Base-by-base conservation (phyloP, 2,329 filamentous ascomycete species). In the Paraphaeosphaeria sporulosa region DNA sequence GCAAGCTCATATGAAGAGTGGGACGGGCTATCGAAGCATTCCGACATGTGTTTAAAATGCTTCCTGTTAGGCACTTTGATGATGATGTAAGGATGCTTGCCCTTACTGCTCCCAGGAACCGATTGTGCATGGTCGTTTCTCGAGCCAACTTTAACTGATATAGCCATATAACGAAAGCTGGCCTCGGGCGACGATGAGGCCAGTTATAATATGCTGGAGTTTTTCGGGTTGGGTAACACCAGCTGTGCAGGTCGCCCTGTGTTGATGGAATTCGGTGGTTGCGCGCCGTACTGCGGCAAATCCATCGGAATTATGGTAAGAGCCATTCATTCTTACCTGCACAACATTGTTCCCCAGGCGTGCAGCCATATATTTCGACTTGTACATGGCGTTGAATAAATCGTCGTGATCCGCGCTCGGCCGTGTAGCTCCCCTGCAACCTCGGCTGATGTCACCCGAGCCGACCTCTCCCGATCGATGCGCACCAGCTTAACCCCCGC, bases 401-500 rank as follows among this genome's bases (percentile, higher is more conserved):
- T 17, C 40, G 40, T 43, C 17, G 17, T n/a, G 9, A 21, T 21
- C 17, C 40, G 40, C 4, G n/a, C n/a, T 19, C 9, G 17, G 40
- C 1, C 10, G 15, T 19, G 17, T 52, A 52, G 49, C 19, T 52
- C 36, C 49, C 49, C 34, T 52, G 49, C 49, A 27, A 52, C 49
- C 49, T 52, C 49, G 49, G 49, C 49, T 52, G 34, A 52, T 27
- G 36, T 40, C 21, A 42, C 34, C 42, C 19, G 10, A 42, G 42
- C 49, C 49, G 49, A 52, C 19, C 49, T 52, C 36, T 40, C 49
- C 49, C 49, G 49, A 42, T 52, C 49, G 34, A 52, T 52, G 5
- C 12, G 9, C 19, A 10, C 30, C 30, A 50, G 30, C 25, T 17
- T 10, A 13, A 23, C 30, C 48, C 17, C 17, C 27, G 19, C 34